Evolutionary conservation across 208 protist genomes (phyloP).

Genomic region (Acanthamoeba royreba): DNA sequence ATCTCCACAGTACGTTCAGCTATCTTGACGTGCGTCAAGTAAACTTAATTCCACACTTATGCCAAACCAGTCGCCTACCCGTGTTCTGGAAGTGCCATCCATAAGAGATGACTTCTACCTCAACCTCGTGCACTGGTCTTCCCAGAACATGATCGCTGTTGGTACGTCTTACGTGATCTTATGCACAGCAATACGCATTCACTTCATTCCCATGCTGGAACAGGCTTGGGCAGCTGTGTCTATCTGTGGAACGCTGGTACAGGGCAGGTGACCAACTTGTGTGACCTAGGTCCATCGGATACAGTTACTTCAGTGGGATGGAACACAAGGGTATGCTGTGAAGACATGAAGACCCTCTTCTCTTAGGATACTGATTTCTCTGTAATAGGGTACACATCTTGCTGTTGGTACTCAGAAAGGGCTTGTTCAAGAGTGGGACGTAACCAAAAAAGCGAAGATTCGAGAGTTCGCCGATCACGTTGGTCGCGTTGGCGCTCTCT

Average conservation of each 20-base stretch:
- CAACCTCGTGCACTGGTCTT: slow-evolving; percentile 86
- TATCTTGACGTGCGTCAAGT: slow-evolving; percentile 45
- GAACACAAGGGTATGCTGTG: slow-evolving; percentile 51
- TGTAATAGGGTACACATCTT: slow-evolving; percentile 51
- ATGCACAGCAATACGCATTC: not conserved
- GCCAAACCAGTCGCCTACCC: not conserved
- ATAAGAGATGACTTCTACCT: slow-evolving; percentile 88
- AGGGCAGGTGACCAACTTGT: slow-evolving; percentile 48
- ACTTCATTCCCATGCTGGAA: not conserved
- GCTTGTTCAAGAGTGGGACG: slow-evolving; percentile 81
- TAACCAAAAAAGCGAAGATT: slow-evolving; percentile 74
- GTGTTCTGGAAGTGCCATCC: slow-evolving; percentile 73
- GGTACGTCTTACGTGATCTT: slow-evolving; percentile 28
- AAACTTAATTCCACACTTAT: not conserved
- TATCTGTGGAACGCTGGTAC: slow-evolving; percentile 81
- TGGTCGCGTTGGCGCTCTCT: slow-evolving; percentile 85
- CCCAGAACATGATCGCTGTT: slow-evolving; percentile 78
- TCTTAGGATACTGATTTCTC: not conserved
- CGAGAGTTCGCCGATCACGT: slow-evolving; percentile 86
- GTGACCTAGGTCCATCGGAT: slow-evolving; percentile 65
- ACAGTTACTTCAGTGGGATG: slow-evolving; percentile 79
- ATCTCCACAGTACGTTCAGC: slow-evolving; percentile 61
- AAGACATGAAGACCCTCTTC: not conserved
- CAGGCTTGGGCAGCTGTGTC: slow-evolving; percentile 70
- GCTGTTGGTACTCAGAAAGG: slow-evolving; percentile 79